phyloP scores from a whole-genome alignment of 352 stramenopile species.

The Pythium folliculosum region DNA sequence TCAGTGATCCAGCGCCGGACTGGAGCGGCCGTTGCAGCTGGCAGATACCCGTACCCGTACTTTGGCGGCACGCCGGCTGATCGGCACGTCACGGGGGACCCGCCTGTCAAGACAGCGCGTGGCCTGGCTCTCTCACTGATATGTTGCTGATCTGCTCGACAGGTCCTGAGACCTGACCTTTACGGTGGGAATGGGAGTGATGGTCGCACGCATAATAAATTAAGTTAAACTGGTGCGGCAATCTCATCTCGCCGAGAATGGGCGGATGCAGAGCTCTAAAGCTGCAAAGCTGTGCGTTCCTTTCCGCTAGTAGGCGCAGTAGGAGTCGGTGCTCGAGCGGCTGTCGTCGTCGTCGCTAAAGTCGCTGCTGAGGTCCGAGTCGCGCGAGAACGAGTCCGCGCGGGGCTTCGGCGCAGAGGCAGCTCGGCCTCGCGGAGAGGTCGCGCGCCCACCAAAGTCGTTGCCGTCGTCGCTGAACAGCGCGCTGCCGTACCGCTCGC shows the following conservation, averaged over 20 bases:
- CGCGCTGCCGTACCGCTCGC: slow-evolving; percentile 13
- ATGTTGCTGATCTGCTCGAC: neutral
- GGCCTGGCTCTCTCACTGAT: neutral
- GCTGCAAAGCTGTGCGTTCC: no score
- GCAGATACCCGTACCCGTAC: neutral
- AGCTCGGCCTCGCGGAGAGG: neutral
- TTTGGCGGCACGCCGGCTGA: neutral
- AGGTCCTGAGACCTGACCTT: slow-evolving; percentile 5
- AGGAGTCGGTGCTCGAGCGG: slow-evolving; percentile 9
- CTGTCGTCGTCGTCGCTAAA: slow-evolving; percentile 20
- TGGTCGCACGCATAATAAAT: neutral
- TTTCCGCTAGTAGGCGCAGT: neutral
- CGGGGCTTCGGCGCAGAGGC: neutral
- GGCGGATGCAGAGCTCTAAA: no score
- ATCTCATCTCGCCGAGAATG: neutral
- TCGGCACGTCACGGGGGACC: neutral
- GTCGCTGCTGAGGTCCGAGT: slow-evolving; percentile 20
- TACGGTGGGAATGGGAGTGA: slow-evolving; percentile 1
- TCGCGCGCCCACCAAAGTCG: slow-evolving; percentile 9
- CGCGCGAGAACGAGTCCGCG: neutral
- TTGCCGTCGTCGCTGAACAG: slow-evolving; percentile 29
- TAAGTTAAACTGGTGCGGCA: neutral
- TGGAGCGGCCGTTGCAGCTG: neutral
- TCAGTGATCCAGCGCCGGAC: no score
- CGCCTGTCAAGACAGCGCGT: no score